Evolutionary conservation across 2,329 filamentous ascomycete species (phyloP).

Genomic region (Pseudogymnoascus sp.): DNA sequence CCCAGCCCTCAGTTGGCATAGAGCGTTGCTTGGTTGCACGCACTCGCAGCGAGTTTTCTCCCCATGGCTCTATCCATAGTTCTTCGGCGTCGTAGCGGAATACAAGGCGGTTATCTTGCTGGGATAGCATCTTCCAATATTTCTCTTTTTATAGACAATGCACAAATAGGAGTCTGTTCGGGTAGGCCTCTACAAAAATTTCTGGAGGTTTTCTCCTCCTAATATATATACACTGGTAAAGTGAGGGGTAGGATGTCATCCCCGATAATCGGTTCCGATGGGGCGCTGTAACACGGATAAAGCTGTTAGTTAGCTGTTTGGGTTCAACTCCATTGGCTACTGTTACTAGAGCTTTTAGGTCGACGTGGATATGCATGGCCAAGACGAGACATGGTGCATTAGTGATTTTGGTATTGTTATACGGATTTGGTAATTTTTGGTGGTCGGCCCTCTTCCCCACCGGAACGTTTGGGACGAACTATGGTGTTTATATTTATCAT

Average conservation of each 20-base stretch:
- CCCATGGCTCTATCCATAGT: constrained; percentile 42
- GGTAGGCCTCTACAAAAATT: not conserved
- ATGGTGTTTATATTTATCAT: not conserved
- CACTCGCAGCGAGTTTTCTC: constrained; percentile 38
- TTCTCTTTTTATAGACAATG: not conserved
- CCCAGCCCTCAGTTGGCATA: constrained; percentile 35
- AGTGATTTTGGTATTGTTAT: not conserved
- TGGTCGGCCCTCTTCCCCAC: not conserved
- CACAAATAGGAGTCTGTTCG: not conserved
- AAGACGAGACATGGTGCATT: not conserved
- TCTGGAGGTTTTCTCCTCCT: not conserved
- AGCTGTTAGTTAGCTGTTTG: not conserved
- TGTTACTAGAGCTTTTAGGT: not conserved
- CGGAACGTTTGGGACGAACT: not conserved
- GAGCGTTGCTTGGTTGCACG: constrained; percentile 34
- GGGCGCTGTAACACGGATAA: not conserved
- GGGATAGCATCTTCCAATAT: constrained; percentile 19
- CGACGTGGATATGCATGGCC: not conserved
- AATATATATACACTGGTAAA: not conserved
- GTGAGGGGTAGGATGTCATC: constrained; percentile 23
- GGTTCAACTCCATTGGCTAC: constrained; percentile 4
- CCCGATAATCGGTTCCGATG: not conserved
- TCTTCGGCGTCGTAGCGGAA: constrained; percentile 36
- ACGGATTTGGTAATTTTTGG: not conserved
- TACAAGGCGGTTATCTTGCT: constrained; percentile 21